These are phyloP conservation scores for Chloranthus sessilifolius DNA, from an alignment of 164 flowering plant species.

Conservation along the genomic window DNA sequence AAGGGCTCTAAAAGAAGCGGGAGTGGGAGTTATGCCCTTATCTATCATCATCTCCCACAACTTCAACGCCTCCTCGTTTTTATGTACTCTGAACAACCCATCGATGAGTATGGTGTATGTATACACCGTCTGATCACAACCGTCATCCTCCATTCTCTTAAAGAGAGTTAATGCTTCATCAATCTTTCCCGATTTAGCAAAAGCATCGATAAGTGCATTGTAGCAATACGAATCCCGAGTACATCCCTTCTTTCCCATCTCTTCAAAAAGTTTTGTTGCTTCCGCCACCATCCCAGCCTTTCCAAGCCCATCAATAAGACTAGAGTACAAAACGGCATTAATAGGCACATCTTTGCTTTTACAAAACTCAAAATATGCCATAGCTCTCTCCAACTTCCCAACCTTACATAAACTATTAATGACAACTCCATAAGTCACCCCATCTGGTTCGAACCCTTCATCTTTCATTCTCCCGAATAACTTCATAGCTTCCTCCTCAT, in stretches of 20 bases:
- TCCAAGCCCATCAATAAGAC: constrained; percentile 83
- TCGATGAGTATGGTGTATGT: constrained; percentile 82
- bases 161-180: constrained; percentile 71
- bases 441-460: constrained; percentile 78
- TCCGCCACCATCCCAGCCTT: constrained; percentile 77
- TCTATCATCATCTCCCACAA: constrained; percentile 92
- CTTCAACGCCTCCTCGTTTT: constrained; percentile 85
- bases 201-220: constrained; percentile 78
- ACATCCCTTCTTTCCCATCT: constrained; percentile 72
- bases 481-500: constrained; percentile 46
- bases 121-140: constrained; percentile 85
- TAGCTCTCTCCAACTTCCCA: constrained; percentile 70
- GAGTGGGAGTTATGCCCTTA: constrained; percentile 82
- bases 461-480: constrained; percentile 69
- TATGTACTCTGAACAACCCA: constrained; percentile 67
- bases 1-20: constrained; percentile 81
- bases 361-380: constrained; percentile 51
- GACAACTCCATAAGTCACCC: constrained; percentile 73
- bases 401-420: constrained; percentile 66
- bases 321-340: constrained; percentile 69
- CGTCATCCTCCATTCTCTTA: constrained; percentile 74
- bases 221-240: constrained; percentile 85
- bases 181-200: constrained; percentile 54
- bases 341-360: constrained; percentile 33
- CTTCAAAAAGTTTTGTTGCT: constrained; percentile 73